Evolutionary conservation across 805 yeast species (phyloP), one percentile per base, ranked within the genome.

Genomic region (Limtongia smithiae): DNA sequence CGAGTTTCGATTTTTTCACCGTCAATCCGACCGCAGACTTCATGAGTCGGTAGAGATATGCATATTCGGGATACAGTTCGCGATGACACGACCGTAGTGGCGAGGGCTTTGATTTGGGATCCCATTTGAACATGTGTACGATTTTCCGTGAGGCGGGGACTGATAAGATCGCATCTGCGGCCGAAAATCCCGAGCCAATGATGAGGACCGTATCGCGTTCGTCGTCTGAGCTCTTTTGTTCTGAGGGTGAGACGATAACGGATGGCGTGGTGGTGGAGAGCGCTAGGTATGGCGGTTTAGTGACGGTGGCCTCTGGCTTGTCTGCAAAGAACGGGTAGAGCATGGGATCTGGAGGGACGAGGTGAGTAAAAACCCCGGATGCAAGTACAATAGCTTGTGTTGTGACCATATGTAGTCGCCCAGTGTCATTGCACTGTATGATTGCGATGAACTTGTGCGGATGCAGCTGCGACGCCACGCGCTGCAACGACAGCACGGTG

Each of bases 161-260:
- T 3, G 54, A 34, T 11, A 57, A 40, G n/a, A 65, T 54, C 3
- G 65, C 64, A 24, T 66, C 69, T 2, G 69, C 69, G 1, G 69
- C 69, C 3, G 67, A 60, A 30, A 66, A 62, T 1, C 69, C 69
- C 2, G 68, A 58, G 1, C 69, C 69, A 14, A 66, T 38, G 1
- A 65, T 60, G 3, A 62, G 55, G 1, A 51, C 43, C 3, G 55
- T 39, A 6, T 31, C 42, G 17, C 25, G 21, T 11, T 41, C 35
- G 18, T 27, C 24, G 7, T 3, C 28, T 25, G 28, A 9, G 28
- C 9, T n/a, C n/a, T n/a, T n/a, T n/a, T n/a, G n/a, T n/a, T n/a
- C n/a, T n/a, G 9, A 25, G 28, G 6, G 28, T 6, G 9, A 25
- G 28, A 25, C 28, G 28, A 25, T n/a, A n/a, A n/a, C n/a, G 28